These are phyloP conservation scores for Eragrostis tef DNA, from an alignment of 202 grass and related monocot genomes.

Conservation along the genomic window DNA sequence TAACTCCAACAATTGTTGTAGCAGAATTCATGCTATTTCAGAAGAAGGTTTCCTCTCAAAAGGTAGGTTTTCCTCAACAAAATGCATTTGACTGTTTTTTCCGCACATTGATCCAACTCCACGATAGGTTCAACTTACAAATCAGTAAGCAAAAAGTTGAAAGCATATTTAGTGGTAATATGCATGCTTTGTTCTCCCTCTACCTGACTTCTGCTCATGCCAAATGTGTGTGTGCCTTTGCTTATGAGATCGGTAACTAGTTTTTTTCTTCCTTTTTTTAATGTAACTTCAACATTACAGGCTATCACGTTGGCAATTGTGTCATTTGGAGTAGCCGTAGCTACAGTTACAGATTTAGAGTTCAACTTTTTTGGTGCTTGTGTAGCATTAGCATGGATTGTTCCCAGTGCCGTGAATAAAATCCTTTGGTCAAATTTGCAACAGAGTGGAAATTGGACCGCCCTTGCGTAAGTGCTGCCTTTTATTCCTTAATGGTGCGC, in stretches of 20 bases:
- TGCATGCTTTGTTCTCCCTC: constrained; percentile 32
- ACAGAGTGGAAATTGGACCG: constrained; percentile 86
- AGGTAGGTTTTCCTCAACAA: constrained; percentile 50
- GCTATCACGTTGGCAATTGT: constrained; percentile 71
- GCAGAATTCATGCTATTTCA: constrained; percentile 84
- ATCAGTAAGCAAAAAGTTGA: background rate
- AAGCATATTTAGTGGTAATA: background rate
- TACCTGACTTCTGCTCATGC: constrained; percentile 30
- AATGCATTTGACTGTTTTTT: background rate
- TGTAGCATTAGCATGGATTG: constrained; percentile 86
- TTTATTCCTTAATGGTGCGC: background rate
- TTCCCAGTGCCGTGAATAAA: constrained; percentile 93
- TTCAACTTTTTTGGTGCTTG: constrained; percentile 95
- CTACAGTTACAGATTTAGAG: constrained; percentile 89
- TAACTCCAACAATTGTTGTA: constrained; percentile 83
- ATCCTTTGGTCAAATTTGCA: constrained; percentile 97
- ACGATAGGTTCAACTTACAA: background rate
- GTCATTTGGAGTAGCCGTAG: constrained; percentile 79
- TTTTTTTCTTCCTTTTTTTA: background rate
- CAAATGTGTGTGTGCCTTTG: constrained; percentile 12
- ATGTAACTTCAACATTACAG: constrained; percentile 47
- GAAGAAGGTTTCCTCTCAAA: constrained; percentile 79
- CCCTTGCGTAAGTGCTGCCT: constrained; percentile 75
- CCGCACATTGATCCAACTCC: background rate
- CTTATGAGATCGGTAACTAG: constrained; percentile 6